Base-by-base conservation (phyloP, 768 basidiomycete species). In the Russula foetens region DNA sequence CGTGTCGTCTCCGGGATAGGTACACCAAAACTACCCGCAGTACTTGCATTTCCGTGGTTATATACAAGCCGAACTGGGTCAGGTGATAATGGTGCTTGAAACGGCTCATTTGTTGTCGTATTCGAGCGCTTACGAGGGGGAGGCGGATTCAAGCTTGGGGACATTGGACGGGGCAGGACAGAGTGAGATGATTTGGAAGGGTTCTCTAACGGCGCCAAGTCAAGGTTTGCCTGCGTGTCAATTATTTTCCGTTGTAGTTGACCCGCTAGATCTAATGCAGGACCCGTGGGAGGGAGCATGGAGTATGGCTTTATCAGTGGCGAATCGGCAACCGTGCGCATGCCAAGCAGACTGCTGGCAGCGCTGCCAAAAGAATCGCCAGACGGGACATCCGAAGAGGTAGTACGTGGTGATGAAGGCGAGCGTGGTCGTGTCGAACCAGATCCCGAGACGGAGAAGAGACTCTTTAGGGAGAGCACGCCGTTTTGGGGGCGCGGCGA, bases 291-390 rank as follows among this genome's bases (percentile, higher is more conserved):
- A 7, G 63, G 59, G 7, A 66, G 56, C 63, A 66, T 60, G 56
- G 63, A 63, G 51, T 47, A 60, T 17, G 69, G 69, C 50, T 69
- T 71, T 54, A 60, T 56, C 41, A 64, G 60, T 35, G 59, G 64
- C 5, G 68, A 67, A 7, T 69, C 62, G 17, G 63, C 58, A 19
- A 65, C 58, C 41, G 80, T 74, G 49, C 81, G 70, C 76, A 80
- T 81, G 62, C 74, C 76, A 44, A 85, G 71, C 38, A 87, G 72
- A 65, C 77, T 83, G 41, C 72, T 80, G 9, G 84, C 82, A 64
- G 75, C 81, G 39, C 76, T 77, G 26, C 76, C 75, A 59, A 86
- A 85, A 11, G 84, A 84, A 17, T 84, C 84, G 55, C 84, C 75
- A n/a, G 69, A 62, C 17, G 62, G 75, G 9, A 52, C 66, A 53